Evolutionary conservation across 176 grass and related monocot species (phyloP).

Genomic region (Oryza longistaminata): DNA sequence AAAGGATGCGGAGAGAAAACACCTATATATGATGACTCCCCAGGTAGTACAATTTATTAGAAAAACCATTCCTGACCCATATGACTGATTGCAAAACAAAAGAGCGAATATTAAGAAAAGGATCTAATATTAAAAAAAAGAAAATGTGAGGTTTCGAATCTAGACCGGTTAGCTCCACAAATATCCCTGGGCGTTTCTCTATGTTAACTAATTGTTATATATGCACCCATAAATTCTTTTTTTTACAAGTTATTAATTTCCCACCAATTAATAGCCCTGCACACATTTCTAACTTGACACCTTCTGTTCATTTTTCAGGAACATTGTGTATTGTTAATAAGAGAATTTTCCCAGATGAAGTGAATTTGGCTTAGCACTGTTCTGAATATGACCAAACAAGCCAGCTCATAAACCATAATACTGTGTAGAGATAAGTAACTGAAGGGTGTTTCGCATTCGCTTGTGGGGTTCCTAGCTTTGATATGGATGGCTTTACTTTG

Average conservation of each 20-base stretch:
- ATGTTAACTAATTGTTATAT: neutral
- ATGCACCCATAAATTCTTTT: neutral
- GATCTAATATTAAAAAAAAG: too few relatives aligned
- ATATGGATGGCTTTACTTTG: neutral
- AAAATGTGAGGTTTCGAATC: too few relatives aligned
- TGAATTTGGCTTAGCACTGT: neutral
- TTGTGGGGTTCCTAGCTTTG: neutral
- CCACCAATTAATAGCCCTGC: neutral
- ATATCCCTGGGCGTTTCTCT: neutral
- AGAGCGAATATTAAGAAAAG: too few relatives aligned
- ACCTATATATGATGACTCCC: neutral
- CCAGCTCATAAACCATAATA: neutral
- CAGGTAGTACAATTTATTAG: neutral
- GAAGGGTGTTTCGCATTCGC: neutral
- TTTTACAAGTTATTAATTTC: neutral
- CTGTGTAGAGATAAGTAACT: neutral
- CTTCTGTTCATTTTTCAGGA: neutral
- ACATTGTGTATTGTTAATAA: neutral
- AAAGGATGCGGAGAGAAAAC: constrained; percentile 9
- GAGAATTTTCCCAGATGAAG: neutral
- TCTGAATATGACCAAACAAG: neutral
- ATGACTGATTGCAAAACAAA: too few relatives aligned
- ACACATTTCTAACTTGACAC: neutral
- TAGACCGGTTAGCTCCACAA: too few relatives aligned
- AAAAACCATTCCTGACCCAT: constrained; percentile 38